Conservation (phyloP, 1,284 basidiomycete species). For the Malassezia sympodialis region DNA sequence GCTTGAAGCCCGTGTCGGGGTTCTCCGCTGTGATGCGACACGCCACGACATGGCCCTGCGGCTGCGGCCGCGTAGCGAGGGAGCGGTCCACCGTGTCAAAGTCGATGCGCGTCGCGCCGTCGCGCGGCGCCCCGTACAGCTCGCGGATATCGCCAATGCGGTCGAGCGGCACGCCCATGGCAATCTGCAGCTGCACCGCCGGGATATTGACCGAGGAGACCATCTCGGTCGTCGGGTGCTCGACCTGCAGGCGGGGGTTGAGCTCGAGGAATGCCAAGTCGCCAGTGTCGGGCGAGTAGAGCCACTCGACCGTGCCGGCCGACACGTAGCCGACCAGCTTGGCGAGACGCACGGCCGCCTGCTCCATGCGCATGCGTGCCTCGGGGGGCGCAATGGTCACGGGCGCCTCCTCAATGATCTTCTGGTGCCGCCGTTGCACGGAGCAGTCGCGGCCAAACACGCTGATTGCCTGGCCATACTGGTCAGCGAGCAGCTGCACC, state of each 20-base stretch:
- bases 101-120: slow-evolving; percentile 56
- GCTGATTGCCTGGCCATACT: slow-evolving; percentile 98
- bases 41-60: slow-evolving; percentile 96
- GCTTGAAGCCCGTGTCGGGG: slow-evolving; percentile 99
- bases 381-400: slow-evolving; percentile 74
- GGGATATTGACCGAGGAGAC: slow-evolving; percentile 96
- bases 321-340: slow-evolving; percentile 98
- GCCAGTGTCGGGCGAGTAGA: slow-evolving; percentile 88
- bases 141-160: slow-evolving; percentile 91
- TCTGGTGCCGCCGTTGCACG: slow-evolving; percentile 97
- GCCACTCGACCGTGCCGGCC: slow-evolving; percentile 95
- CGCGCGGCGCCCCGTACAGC: slow-evolving; percentile 62
- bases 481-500: slow-evolving; percentile 95
- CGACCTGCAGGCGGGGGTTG: slow-evolving; percentile 98
- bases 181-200: slow-evolving; percentile 89
- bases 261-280: slow-evolving; percentile 96
- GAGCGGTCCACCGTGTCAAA: slow-evolving; percentile 71
- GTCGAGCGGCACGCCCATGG: slow-evolving; percentile 96
- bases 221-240: slow-evolving; percentile 95
- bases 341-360: slow-evolving; percentile 89
- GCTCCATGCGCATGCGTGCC: slow-evolving; percentile 88
- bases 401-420: slow-evolving; percentile 99
- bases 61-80: slow-evolving; percentile 61
- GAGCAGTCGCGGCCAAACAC: slow-evolving; percentile 99
- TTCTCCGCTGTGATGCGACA: slow-evolving; percentile 99